phyloP scores from a whole-genome alignment of 345 rosid species.

The Abelmoschus esculentus region DNA sequence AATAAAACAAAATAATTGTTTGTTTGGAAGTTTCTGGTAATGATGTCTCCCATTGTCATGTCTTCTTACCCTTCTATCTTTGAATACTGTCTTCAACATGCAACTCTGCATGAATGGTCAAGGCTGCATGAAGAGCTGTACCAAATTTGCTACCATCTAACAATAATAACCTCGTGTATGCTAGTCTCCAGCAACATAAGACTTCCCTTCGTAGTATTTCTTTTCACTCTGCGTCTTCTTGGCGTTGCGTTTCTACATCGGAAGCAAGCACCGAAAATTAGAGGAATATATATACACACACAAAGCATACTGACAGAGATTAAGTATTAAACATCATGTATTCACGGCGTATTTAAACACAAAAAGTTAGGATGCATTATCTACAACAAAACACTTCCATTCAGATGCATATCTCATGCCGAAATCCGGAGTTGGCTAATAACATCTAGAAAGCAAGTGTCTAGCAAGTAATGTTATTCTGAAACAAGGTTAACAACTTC shows the following conservation, averaged over 20 bases:
- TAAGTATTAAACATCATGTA: too few species aligned
- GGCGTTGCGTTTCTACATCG: constrained; percentile 47
- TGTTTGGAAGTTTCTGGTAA: neutral
- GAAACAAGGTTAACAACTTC: neutral
- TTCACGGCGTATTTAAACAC: too few species aligned
- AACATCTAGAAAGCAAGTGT: neutral
- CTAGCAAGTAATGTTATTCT: neutral
- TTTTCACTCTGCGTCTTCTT: constrained; percentile 56
- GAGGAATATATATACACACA: neutral
- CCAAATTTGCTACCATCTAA: constrained; percentile 11
- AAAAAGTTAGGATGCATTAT: too few species aligned
- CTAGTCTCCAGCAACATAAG: constrained; percentile 47
- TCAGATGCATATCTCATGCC: neutral
- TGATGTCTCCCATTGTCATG: constrained; percentile 1
- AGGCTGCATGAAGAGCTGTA: constrained; percentile 14
- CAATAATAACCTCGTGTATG: neutral
- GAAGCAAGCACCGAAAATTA: neutral
- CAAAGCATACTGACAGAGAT: too few species aligned
- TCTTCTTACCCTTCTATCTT: constrained; percentile 5
- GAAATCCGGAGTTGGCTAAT: neutral
- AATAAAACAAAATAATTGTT: too few species aligned
- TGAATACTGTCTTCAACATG: constrained; percentile 7
- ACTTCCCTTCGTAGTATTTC: constrained; percentile 56
- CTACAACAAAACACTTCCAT: neutral
- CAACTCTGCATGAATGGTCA: constrained; percentile 9